A percentile compares a stretch with the other conserved stretches of the same genome.
These are phyloP conservation scores for Naganishia vishniacii DNA, from an alignment of 768 basidiomycete genomes.

Conservation along the genomic window DNA sequence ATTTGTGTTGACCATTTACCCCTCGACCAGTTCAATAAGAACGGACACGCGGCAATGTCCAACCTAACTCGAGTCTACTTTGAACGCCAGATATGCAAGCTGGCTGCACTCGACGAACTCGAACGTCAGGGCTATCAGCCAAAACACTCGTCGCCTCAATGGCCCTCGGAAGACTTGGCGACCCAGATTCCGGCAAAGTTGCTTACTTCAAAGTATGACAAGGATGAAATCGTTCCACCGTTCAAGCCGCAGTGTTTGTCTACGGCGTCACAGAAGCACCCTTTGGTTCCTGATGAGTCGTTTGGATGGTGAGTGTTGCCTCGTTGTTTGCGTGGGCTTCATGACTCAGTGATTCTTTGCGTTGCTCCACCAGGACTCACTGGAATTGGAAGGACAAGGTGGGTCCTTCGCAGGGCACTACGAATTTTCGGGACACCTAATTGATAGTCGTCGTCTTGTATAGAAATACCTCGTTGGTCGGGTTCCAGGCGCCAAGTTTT, in stretches of 20 bases:
- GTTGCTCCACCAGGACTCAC: neutral
- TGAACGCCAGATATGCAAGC: constrained; percentile 17
- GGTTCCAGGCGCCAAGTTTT: constrained; percentile 36
- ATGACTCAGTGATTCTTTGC: neutral
- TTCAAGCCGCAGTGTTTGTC: constrained; percentile 20
- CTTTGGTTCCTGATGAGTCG: constrained; percentile 9
- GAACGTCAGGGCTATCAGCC: constrained; percentile 6
- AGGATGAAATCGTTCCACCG: neutral
- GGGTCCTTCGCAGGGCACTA: neutral
- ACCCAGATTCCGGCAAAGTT: constrained; percentile 10
- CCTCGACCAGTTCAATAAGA: neutral
- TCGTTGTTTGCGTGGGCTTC: neutral
- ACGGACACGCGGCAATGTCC: constrained; percentile 12
- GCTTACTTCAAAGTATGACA: neutral
- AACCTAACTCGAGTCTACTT: constrained; percentile 21
- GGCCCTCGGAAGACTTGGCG: neutral
- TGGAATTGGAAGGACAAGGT: constrained; percentile 28
- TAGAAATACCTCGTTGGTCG: constrained; percentile 36
- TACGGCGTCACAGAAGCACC: constrained; percentile 7
- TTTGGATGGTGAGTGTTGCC: constrained; percentile 7
- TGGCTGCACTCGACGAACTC: constrained; percentile 15
- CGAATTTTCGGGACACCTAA: too few species aligned
- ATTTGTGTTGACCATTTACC: too few species aligned
- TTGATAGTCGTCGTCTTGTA: neutral
- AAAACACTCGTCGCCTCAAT: neutral